Evolutionary conservation across 768 basidiomycete species (phyloP), one percentile per base, ranked within the genome.

Genomic region (Amanita inopinata): DNA sequence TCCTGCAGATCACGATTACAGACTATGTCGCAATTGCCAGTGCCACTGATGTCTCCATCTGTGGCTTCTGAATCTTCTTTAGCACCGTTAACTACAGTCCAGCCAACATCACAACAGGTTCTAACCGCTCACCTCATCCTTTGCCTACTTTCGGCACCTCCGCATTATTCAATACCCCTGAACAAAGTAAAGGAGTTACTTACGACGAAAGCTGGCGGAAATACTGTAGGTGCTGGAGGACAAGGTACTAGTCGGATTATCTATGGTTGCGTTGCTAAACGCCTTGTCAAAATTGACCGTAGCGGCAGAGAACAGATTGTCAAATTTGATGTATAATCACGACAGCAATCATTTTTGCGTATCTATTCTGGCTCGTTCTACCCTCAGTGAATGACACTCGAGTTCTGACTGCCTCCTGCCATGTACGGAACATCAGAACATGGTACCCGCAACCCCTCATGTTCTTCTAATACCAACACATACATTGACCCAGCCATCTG

Each of bases 401-500:
- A n/a, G n/a, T n/a, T n/a, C n/a, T n/a, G n/a, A n/a, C n/a, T n/a
- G n/a, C n/a, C n/a, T n/a, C n/a, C n/a, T n/a, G n/a, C n/a, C n/a
- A n/a, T n/a, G n/a, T n/a, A n/a, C n/a, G n/a, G n/a, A n/a, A n/a
- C n/a, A n/a, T n/a, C n/a, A n/a, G n/a, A n/a, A n/a, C n/a, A n/a
- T n/a, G n/a, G n/a, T n/a, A n/a, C n/a, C n/a, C n/a, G n/a, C n/a
- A n/a, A n/a, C n/a, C n/a, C n/a, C n/a, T n/a, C n/a, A n/a, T n/a
- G n/a, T 47, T 51, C 55, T 54, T 46, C 47, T 53, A 44, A 84
- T 61, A 11, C 84, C 86, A 20, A 96, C 66, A 55, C 90, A 93
- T 40, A 97, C 70, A 57, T 87, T 85, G 20, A 94, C 71, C 92
- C 92, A 98, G 4, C 96, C 96, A 55, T 98, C 96, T 9, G 91